Conservation (phyloP, 768 basidiomycete genomes). For the Tulasnella sp. region DNA sequence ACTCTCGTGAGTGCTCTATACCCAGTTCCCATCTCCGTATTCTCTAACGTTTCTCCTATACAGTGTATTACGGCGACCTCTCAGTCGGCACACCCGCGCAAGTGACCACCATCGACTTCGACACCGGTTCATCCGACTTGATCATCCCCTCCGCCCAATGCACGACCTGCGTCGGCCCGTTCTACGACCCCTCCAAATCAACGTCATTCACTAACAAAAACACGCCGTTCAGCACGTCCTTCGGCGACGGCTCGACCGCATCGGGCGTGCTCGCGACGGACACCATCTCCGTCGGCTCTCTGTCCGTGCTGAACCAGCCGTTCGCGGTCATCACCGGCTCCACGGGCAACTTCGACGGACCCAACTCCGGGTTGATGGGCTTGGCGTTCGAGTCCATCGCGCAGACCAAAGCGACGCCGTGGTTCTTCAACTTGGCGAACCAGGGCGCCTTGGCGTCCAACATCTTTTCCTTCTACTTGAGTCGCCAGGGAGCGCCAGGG, state of each 20-base stretch:
- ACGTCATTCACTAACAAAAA: background rate
- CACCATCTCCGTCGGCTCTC: background rate
- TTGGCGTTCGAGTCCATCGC: background rate
- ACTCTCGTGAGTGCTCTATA: background rate
- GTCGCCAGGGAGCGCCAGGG: background rate
- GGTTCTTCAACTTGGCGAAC: conserved; percentile 2
- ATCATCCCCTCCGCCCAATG: background rate
- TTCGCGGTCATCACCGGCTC: background rate
- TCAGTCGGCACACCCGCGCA: conserved; percentile 5
- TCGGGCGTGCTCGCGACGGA: background rate
- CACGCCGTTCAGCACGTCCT: background rate
- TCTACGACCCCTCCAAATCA: background rate
- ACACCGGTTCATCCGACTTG: conserved; percentile 14
- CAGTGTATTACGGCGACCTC: background rate
- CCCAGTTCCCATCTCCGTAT: background rate
- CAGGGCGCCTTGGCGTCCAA: background rate
- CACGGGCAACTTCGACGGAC: background rate
- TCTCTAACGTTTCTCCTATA: background rate
- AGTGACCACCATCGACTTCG: conserved; percentile 6
- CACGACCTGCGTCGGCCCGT: background rate
- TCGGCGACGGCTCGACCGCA: background rate
- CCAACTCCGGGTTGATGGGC: background rate
- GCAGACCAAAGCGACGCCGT: background rate
- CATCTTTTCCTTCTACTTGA: conserved; percentile 3
- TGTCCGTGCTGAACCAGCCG: background rate